Percentiles rank a stretch among this genome's conserved stretches.
Evolutionary conservation across 305 asterid genomes (phyloP).

Genomic region (Solanum hybrid): DNA sequence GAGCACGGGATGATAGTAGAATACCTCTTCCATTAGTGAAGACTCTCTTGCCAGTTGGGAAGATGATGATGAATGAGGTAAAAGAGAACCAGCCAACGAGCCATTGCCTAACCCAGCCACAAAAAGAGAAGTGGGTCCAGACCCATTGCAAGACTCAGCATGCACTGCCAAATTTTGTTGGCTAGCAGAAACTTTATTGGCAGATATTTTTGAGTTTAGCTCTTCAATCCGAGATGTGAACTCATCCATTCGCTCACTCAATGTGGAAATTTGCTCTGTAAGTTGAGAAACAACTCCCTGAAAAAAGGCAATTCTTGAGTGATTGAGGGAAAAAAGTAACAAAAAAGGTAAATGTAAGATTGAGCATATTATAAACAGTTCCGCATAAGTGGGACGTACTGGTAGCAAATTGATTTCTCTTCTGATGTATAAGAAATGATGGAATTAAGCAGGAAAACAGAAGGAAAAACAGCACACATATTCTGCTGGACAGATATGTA

Average conservation of each 20-base stretch:
- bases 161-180: constrained; percentile 71
- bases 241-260: constrained; percentile 94
- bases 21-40: constrained; percentile 85
- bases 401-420: neutral
- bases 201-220: constrained; percentile 52
- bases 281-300: constrained; percentile 84
- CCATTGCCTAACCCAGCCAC: constrained; percentile 64
- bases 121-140: constrained; percentile 44
- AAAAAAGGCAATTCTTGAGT: constrained; percentile 13
- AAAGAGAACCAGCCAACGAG: constrained; percentile 41
- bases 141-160: constrained; percentile 62
- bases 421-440: neutral
- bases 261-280: constrained; percentile 82
- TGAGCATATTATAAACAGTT: neutral
- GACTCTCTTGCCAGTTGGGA: constrained; percentile 72
- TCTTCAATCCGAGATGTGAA: constrained; percentile 87
- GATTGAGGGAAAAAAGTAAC: neutral
- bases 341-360: neutral
- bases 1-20: neutral
- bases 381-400: neutral
- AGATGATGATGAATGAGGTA: constrained; percentile 67
- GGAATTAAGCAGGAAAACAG: neutral
- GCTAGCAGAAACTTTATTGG: constrained; percentile 48
- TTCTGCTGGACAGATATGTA: neutral
- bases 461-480: neutral